Evolutionary conservation across 2,329 filamentous ascomycete species (phyloP).

Genomic region (Ophiostoma ips): DNA sequence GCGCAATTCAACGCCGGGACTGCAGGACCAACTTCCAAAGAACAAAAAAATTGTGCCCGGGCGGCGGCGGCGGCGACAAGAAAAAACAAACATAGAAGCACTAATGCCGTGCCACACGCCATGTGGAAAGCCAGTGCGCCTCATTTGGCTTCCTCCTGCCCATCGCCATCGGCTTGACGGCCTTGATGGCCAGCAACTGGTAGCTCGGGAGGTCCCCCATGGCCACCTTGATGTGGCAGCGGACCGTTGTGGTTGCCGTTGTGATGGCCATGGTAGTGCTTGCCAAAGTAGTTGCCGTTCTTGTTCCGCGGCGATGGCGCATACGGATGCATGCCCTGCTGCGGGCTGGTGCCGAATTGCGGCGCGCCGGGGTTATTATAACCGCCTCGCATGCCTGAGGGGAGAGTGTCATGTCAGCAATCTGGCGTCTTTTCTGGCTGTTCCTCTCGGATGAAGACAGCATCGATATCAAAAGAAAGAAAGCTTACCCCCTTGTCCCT

Average conservation of each 20-base stretch:
- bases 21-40: background rate
- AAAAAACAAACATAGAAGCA: background rate
- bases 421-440: background rate
- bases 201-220: background rate
- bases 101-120: background rate
- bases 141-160: background rate
- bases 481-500: constrained; percentile 49
- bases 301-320: constrained; percentile 45
- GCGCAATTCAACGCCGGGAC: background rate
- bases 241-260: constrained; percentile 8
- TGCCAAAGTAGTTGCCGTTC: constrained; percentile 34
- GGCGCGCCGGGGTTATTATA: constrained; percentile 45
- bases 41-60: background rate
- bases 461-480: background rate
- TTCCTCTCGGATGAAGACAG: background rate
- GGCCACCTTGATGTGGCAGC: constrained; percentile 21
- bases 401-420: background rate
- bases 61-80: background rate
- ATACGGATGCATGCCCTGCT: constrained; percentile 45
- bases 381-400: constrained; percentile 38
- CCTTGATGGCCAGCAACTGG: background rate
- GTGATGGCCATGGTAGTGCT: constrained; percentile 33
- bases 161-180: background rate
- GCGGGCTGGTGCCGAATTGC: constrained; percentile 51
- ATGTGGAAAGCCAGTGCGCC: background rate